Conservation (phyloP, 2,329 filamentous ascomycete genomes). For the Talaromyces sp. region DNA sequence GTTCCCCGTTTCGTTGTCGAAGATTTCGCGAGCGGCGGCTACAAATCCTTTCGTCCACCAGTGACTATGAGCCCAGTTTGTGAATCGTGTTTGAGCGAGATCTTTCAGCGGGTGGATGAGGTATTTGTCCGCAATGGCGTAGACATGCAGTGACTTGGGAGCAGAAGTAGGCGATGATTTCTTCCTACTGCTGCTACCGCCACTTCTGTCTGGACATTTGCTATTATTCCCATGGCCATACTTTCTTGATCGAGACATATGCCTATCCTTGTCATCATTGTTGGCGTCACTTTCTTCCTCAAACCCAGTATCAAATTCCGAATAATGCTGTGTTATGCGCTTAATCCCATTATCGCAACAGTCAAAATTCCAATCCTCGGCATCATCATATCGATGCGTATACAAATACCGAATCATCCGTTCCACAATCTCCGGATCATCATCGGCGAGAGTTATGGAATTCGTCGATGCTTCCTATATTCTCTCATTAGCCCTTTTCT, state of each 20-base stretch:
- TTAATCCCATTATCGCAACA: conserved; percentile 4
- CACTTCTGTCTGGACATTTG: neutral
- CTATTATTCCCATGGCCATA: neutral
- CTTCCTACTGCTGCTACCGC: neutral
- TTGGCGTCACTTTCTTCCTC: neutral
- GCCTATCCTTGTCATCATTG: neutral
- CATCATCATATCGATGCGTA: conserved; percentile 14
- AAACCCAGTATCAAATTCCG: neutral
- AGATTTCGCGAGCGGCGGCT: conserved; percentile 14
- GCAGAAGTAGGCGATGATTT: neutral
- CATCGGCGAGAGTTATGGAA: conserved; percentile 13
- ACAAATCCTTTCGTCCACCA: conserved; percentile 13
- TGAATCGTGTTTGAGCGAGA: conserved; percentile 12
- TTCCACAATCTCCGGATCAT: conserved; percentile 17
- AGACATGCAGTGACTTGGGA: conserved; percentile 14
- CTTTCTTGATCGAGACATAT: neutral
- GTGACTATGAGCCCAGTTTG: conserved; percentile 12
- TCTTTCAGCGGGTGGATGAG: conserved; percentile 14
- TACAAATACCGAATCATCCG: conserved; percentile 16
- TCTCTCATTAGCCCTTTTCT: neutral
- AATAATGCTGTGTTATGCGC: conserved; percentile 6
- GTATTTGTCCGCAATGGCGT: conserved; percentile 18
- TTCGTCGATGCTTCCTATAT: conserved; percentile 13
- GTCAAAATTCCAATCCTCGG: conserved; percentile 12
- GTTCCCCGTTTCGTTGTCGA: conserved; percentile 17